phyloP scores from a whole-genome alignment of 306 rosid species.

The Myrica gale region DNA sequence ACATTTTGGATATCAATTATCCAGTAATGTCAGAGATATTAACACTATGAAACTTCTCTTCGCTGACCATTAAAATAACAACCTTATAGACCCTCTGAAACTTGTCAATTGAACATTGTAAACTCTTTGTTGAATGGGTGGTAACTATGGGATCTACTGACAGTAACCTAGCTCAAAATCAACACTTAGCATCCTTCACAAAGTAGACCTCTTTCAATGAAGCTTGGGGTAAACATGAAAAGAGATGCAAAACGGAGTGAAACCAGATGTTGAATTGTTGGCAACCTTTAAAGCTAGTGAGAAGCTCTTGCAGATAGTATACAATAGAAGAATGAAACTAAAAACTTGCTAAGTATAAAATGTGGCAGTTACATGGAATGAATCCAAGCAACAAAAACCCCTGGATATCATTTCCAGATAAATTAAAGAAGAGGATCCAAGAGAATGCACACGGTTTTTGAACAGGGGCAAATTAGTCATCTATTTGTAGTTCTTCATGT shows the following conservation, averaged over 20 bases:
- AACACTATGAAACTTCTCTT: too few species aligned
- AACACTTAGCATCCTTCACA: too few species aligned
- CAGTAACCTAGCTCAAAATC: too few species aligned
- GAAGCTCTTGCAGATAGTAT: neutral
- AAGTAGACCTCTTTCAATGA: too few species aligned
- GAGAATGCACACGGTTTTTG: neutral
- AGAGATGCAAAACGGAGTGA: neutral
- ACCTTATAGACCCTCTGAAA: too few species aligned
- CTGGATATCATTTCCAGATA: neutral
- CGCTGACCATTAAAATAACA: too few species aligned
- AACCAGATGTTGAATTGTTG: neutral
- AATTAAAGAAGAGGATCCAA: neutral
- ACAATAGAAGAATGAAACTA: neutral
- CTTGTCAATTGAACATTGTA: too few species aligned
- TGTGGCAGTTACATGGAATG: neutral
- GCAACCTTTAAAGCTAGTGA: neutral
- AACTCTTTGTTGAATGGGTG: too few species aligned
- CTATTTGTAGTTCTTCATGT: neutral
- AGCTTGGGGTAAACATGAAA: neutral
- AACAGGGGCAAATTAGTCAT: neutral
- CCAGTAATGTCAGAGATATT: neutral
- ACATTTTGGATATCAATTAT: neutral
- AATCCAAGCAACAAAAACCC: neutral
- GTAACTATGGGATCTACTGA: too few species aligned
- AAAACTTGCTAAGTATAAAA: neutral